These are phyloP conservation scores for Suhomyces atakaporum DNA, from an alignment of 1,139 yeast species.

Conservation along the genomic window DNA sequence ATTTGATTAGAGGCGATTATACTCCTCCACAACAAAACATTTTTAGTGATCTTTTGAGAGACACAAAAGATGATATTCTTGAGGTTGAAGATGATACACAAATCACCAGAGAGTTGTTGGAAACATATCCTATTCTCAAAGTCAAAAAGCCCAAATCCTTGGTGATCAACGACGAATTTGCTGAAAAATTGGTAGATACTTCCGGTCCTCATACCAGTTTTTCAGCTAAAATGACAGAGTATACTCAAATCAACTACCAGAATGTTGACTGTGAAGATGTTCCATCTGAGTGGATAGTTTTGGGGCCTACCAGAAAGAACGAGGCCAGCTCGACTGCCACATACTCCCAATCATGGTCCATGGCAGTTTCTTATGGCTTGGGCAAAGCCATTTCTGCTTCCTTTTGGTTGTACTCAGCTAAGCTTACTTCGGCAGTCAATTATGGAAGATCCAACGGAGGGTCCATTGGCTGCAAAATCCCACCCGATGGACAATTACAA, in stretches of 20 bases:
- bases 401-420: constrained; percentile 19
- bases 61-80: constrained; percentile 7
- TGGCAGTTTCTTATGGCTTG: constrained; percentile 18
- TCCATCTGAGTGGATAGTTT: constrained; percentile 12
- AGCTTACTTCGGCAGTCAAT: constrained; percentile 15
- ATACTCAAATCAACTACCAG: constrained; percentile 11
- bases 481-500: constrained; percentile 24
- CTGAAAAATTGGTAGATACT: constrained; percentile 4
- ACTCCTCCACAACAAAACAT: neutral
- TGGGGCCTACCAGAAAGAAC: constrained; percentile 16
- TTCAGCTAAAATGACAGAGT: constrained; percentile 1
- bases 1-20: neutral
- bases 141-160: constrained; percentile 12
- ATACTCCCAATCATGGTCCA: constrained; percentile 27
- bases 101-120: constrained; percentile 11
- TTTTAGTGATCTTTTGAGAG: neutral
- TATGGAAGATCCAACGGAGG: constrained; percentile 23
- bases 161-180: constrained; percentile 10
- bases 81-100: constrained; percentile 10
- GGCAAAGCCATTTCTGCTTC: constrained; percentile 15
- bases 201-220: constrained; percentile 1
- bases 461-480: constrained; percentile 23
- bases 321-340: constrained; percentile 19
- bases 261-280: constrained; percentile 8
- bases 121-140: constrained; percentile 11